Conservation (phyloP, 306 rosid genomes). For the Nissolia schottii region DNA sequence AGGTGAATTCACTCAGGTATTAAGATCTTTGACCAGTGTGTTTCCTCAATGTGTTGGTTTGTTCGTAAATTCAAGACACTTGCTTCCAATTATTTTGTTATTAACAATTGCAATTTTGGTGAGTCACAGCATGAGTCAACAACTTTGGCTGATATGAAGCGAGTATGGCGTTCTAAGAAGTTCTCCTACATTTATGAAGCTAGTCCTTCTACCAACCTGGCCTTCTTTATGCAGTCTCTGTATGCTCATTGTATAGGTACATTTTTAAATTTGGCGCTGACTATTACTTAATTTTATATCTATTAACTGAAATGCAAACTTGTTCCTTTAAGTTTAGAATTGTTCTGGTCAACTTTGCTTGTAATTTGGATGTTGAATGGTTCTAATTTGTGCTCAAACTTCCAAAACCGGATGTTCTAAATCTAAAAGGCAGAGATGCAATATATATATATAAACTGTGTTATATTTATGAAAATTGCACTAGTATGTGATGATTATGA, state of each 20-base stretch:
- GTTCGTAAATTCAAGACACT: not conserved
- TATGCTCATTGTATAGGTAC: conserved; percentile 79
- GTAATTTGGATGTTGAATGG: conserved; percentile 1
- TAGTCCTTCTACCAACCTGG: conserved; percentile 60
- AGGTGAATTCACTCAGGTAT: conserved; percentile 53
- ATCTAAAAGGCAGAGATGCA: not conserved
- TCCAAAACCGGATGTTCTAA: not conserved
- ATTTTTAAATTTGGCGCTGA: not conserved
- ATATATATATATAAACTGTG: not conserved
- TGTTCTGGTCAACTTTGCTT: not conserved
- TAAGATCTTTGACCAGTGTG: not conserved
- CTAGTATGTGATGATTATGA: not conserved
- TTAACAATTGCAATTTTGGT: conserved; percentile 8
- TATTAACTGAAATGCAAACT: conserved; percentile 3
- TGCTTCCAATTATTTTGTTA: conserved; percentile 2
- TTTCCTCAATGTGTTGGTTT: conserved; percentile 6
- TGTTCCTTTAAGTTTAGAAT: not conserved
- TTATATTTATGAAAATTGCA: conserved; percentile 4
- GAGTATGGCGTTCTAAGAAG: conserved; percentile 70
- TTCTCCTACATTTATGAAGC: conserved; percentile 82
- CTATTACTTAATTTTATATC: not conserved
- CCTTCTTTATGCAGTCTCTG: conserved; percentile 85
- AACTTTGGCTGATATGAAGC: conserved; percentile 66
- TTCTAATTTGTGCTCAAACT: conserved; percentile 18
- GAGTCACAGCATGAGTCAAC: conserved; percentile 49